Percentiles rank a stretch among this genome's conserved stretches.
These are phyloP conservation scores for Kodamaea arcana DNA, from an alignment of 1,139 yeast genomes.

Conservation along the genomic window DNA sequence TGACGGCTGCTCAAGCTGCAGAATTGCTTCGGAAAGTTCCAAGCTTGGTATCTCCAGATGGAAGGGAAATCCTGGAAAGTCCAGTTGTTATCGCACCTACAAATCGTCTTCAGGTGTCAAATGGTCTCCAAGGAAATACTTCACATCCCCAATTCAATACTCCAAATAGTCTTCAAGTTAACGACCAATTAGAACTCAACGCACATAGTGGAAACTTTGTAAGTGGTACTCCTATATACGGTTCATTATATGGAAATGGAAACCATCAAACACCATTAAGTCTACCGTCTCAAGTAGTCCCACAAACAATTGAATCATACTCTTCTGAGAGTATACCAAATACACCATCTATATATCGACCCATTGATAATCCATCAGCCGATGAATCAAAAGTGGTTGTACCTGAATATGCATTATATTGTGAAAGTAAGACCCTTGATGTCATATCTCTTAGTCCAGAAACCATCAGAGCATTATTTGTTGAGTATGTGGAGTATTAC, in stretches of 20 bases:
- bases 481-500: slow-evolving; percentile 68
- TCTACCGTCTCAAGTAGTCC: neutral
- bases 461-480: slow-evolving; percentile 60
- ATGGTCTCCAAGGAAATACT: neutral
- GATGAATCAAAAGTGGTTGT: slow-evolving; percentile 13
- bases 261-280: neutral
- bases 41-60: slow-evolving; percentile 12
- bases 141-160: neutral
- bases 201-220: neutral
- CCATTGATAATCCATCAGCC: slow-evolving; percentile 7
- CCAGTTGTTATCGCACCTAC: neutral
- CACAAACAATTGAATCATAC: slow-evolving; percentile 2
- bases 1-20: slow-evolving; percentile 50
- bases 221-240: neutral
- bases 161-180: neutral
- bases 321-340: slow-evolving; percentile 26
- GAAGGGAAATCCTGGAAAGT: neutral
- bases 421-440: slow-evolving; percentile 68
- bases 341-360: slow-evolving; percentile 28
- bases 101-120: no score
- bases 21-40: slow-evolving; percentile 38
- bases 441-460: slow-evolving; percentile 56
- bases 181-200: neutral
- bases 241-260: no score
- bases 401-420: slow-evolving; percentile 40